Percentiles rank a stretch among this genome's conserved stretches.
phyloP scores from a whole-genome alignment of 2,329 filamentous ascomycete genomes.

The Phaeosphaeria sp. region DNA sequence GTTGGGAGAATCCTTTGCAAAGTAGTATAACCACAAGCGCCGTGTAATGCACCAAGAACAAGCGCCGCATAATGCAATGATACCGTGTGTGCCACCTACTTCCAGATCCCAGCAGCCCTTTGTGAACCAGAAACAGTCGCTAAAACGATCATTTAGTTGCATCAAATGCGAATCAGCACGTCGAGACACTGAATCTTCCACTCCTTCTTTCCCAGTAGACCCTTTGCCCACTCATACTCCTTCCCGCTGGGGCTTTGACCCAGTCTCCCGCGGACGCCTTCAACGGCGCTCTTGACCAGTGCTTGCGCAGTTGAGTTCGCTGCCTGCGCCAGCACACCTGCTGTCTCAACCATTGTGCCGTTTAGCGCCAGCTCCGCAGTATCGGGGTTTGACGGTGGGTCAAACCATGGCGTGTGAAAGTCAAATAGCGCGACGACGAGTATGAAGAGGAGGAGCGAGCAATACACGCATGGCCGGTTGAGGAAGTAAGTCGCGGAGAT shows the following conservation, averaged over 20 bases:
- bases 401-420: slow-evolving; percentile 90
- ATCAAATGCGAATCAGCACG: slow-evolving; percentile 73
- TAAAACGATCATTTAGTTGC: neutral
- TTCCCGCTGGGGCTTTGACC: slow-evolving; percentile 71
- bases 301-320: slow-evolving; percentile 60
- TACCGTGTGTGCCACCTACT: slow-evolving; percentile 1
- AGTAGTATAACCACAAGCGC: slow-evolving; percentile 17
- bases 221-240: slow-evolving; percentile 77
- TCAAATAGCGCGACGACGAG: slow-evolving; percentile 97
- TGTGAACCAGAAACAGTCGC: neutral
- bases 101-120: neutral
- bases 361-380: slow-evolving; percentile 42
- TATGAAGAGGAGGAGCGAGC: slow-evolving; percentile 91
- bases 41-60: slow-evolving; percentile 27
- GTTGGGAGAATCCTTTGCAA: slow-evolving; percentile 1
- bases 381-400: slow-evolving; percentile 63
- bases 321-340: slow-evolving; percentile 69
- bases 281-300: slow-evolving; percentile 34
- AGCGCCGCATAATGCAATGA: slow-evolving; percentile 25
- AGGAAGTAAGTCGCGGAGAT: slow-evolving; percentile 93
- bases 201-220: slow-evolving; percentile 79
- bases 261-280: slow-evolving; percentile 36
- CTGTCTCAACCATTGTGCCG: slow-evolving; percentile 60
- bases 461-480: slow-evolving; percentile 96
- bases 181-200: slow-evolving; percentile 93